These are phyloP conservation scores for Colletotrichum lupini DNA, from an alignment of 2,329 filamentous ascomycete genomes.

Conservation along the genomic window DNA sequence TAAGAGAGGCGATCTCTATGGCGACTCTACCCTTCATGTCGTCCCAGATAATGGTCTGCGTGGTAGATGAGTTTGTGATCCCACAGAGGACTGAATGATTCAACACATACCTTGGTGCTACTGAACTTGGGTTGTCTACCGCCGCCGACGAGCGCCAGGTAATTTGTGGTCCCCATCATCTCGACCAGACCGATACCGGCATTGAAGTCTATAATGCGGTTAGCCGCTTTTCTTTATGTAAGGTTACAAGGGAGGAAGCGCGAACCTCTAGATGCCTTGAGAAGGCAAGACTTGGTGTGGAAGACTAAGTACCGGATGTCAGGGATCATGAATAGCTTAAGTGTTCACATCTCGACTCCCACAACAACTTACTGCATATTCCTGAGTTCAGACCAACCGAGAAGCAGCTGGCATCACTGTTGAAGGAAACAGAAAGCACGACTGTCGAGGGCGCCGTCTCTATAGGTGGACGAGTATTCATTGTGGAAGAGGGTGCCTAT, in stretches of 20 bases:
- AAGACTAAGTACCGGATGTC: conserved; percentile 66
- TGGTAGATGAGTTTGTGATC: background rate
- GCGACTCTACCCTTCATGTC: conserved; percentile 79
- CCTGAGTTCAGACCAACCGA: conserved; percentile 87
- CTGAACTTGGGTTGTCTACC: conserved; percentile 87
- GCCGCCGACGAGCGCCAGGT: conserved; percentile 89
- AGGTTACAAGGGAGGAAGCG: background rate
- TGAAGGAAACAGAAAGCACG: conserved; percentile 87
- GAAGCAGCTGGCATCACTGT: conserved; percentile 86
- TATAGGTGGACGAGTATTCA: conserved; percentile 92
- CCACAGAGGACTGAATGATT: background rate
- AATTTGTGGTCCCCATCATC: conserved; percentile 89
- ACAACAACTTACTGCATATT: conserved; percentile 77
- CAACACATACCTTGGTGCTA: conserved; percentile 76
- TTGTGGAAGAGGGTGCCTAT: conserved; percentile 49
- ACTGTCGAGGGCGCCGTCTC: conserved; percentile 79
- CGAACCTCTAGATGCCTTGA: conserved; percentile 66
- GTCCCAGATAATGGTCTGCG: conserved; percentile 88
- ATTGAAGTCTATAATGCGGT: conserved; percentile 71
- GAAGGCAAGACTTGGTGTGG: conserved; percentile 76
- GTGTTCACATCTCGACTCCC: background rate
- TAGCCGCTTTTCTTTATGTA: background rate
- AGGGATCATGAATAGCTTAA: conserved; percentile 31
- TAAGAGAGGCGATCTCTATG: conserved; percentile 83
- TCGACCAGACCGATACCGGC: conserved; percentile 84